These are phyloP conservation scores for Periconia sp. DNA, from an alignment of 2,329 filamentous ascomycete species.

Conservation along the genomic window DNA sequence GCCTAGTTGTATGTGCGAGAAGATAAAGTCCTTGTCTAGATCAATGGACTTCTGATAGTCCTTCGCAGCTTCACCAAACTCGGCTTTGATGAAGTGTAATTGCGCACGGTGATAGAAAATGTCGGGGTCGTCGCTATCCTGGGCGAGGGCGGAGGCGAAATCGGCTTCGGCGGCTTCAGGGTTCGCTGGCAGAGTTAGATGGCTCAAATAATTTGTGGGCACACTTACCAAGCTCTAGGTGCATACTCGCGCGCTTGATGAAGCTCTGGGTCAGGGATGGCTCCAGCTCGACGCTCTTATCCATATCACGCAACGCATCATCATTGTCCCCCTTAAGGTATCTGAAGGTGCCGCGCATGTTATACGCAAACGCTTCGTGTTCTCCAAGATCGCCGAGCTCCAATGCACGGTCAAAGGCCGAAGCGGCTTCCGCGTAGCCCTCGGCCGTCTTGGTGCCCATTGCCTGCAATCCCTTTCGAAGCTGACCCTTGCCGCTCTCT, in stretches of 20 bases:
- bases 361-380: slow-evolving; percentile 89
- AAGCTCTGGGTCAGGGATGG: slow-evolving; percentile 91
- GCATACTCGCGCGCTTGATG: slow-evolving; percentile 98
- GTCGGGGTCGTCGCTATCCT: slow-evolving; percentile 89
- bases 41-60: slow-evolving; percentile 99
- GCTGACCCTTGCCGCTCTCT: slow-evolving; percentile 80
- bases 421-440: slow-evolving; percentile 86
- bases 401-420: slow-evolving; percentile 85
- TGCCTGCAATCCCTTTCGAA: slow-evolving; percentile 81
- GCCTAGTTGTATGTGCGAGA: slow-evolving; percentile 98
- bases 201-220: neutral
- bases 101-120: slow-evolving; percentile 99
- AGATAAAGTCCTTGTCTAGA: slow-evolving; percentile 94
- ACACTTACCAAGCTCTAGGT: slow-evolving; percentile 79
- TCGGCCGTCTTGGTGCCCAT: slow-evolving; percentile 88
- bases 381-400: slow-evolving; percentile 80
- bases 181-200: slow-evolving; percentile 62
- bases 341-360: slow-evolving; percentile 94
- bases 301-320: slow-evolving; percentile 81
- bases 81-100: slow-evolving; percentile 95
- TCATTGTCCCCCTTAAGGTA: slow-evolving; percentile 90
- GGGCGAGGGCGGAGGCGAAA: slow-evolving; percentile 82
- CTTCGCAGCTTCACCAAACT: slow-evolving; percentile 91
- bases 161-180: slow-evolving; percentile 86
- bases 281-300: slow-evolving; percentile 91